Evolutionary conservation across 768 basidiomycete genomes (phyloP).

Genomic region (Pulveroboletus frians): DNA sequence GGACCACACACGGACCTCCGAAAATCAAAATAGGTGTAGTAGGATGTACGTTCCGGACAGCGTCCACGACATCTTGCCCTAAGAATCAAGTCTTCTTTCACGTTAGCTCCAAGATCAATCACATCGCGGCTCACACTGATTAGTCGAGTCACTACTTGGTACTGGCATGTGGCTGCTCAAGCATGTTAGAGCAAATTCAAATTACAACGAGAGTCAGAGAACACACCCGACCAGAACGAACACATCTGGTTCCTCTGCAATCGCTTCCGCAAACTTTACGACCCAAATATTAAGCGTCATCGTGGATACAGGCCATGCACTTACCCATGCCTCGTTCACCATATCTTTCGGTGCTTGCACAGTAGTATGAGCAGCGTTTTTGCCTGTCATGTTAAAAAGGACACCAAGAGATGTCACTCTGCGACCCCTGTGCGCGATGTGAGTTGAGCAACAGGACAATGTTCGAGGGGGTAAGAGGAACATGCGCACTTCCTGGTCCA

Average conservation of each 20-base stretch:
- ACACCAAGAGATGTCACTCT: conserved; percentile 78
- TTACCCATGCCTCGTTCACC: conserved; percentile 76
- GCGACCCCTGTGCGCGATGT: conserved; percentile 41
- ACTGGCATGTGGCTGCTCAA: conserved; percentile 84
- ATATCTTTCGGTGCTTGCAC: conserved; percentile 70
- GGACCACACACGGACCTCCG: conserved; percentile 43
- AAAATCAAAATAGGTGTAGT: conserved; percentile 76
- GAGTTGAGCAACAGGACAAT: background rate
- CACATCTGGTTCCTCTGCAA: conserved; percentile 74
- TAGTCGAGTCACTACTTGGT: conserved; percentile 42
- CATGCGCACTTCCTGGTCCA: conserved; percentile 58
- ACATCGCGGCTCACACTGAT: conserved; percentile 36
- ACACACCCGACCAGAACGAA: conserved; percentile 69
- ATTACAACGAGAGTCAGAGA: background rate
- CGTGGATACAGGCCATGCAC: conserved; percentile 3
- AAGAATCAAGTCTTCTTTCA: background rate
- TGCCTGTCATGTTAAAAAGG: conserved; percentile 65
- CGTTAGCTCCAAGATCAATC: background rate
- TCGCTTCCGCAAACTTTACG: conserved; percentile 67
- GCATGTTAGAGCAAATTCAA: background rate
- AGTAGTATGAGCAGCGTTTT: conserved; percentile 61
- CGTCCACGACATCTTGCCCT: conserved; percentile 72
- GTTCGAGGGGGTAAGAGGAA: background rate
- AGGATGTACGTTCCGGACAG: conserved; percentile 67
- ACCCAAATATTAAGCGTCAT: background rate